These are phyloP conservation scores for Drechslerella stenobrocha DNA, from an alignment of 2,329 filamentous ascomycete genomes.

Conservation along the genomic window DNA sequence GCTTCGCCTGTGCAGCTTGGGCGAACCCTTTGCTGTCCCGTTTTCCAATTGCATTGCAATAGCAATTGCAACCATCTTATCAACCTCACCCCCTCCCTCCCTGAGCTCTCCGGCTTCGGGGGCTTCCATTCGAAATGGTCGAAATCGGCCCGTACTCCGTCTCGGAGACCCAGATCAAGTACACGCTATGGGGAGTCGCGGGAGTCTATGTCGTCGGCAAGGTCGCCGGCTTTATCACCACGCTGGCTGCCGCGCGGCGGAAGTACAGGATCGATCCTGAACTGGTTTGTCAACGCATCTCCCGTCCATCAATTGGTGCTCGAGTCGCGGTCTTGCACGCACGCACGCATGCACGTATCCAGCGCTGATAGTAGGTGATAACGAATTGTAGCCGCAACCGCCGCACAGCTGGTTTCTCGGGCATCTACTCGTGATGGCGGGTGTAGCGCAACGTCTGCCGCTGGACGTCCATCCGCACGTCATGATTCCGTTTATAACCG, in stretches of 20 bases:
- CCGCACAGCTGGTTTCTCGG: constrained; percentile 56
- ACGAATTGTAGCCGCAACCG: constrained; percentile 53
- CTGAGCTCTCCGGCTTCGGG: no score
- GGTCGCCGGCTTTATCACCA: constrained; percentile 10
- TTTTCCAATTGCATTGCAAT: no score
- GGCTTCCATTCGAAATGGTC: no score
- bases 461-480: constrained; percentile 52
- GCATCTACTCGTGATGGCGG: constrained; percentile 53
- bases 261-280: constrained; percentile 17
- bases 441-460: constrained; percentile 53
- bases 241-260: constrained; percentile 12
- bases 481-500: constrained; percentile 51
- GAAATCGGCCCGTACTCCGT: constrained; percentile 11
- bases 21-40: no score
- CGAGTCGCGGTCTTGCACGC: no score
- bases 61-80: no score
- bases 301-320: no score
- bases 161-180: constrained; percentile 19
- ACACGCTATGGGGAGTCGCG: constrained; percentile 12
- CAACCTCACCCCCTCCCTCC: no score
- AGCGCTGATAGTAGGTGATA: no score
- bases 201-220: constrained; percentile 25
- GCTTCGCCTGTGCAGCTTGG: no score
- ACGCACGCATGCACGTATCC: no score
- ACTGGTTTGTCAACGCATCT: no score